phyloP scores from a whole-genome alignment of 441 rosid species.

The Erodium trifolium region DNA sequence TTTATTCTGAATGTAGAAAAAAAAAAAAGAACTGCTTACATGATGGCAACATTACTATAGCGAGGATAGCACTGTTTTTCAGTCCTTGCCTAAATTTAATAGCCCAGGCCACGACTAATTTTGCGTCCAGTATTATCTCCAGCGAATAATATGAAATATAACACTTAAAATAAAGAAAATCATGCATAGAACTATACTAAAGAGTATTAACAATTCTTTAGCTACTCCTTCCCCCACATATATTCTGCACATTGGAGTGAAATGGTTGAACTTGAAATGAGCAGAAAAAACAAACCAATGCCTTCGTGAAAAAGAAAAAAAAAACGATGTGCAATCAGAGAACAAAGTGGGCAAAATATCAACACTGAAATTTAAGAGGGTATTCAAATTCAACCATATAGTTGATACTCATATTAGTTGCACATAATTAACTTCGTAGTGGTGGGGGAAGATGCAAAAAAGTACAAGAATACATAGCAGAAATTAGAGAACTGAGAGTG shows the following conservation, averaged over 20 bases:
- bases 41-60: no score
- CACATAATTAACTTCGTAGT: background rate
- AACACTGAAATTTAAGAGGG: background rate
- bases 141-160: slow-evolving; percentile 1
- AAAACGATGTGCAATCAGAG: background rate
- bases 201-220: background rate
- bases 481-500: background rate
- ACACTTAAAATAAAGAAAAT: background rate
- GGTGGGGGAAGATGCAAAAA: background rate
- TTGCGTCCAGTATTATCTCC: background rate
- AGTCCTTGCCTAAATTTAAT: background rate
- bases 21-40: background rate
- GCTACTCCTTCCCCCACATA: background rate
- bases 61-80: no score
- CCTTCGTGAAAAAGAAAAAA: background rate
- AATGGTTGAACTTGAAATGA: no score
- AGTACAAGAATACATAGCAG: background rate
- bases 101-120: background rate
- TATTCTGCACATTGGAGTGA: background rate
- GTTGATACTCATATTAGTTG: background rate
- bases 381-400: background rate
- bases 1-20: background rate
- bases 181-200: background rate
- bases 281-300: background rate
- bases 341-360: background rate